Base-by-base conservation (phyloP, 352 stramenopile species). In the Phytophthora boehmeriae region DNA sequence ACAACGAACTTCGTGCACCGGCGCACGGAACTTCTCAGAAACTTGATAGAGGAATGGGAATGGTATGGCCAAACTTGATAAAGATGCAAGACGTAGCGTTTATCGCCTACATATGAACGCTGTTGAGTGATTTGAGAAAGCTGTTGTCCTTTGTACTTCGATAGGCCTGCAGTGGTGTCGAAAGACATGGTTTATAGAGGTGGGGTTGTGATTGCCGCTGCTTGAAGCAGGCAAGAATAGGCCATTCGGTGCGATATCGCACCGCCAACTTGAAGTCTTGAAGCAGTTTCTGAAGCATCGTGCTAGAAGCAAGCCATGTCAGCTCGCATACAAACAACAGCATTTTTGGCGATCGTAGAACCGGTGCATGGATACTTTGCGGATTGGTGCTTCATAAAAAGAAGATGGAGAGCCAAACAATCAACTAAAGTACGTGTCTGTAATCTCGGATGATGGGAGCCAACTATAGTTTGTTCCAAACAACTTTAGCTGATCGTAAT, bases 161-260 rank as follows among this genome's bases (percentile, higher is more conserved):
- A 44, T 56, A 16, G 13, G 39, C 50, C 49, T 45, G 53, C 50
- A 17, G 34, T 17, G 5, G 5, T 13, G 4, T n/a, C 14, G 8
- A 9, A 39, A 22, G 1, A 16, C 2, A 9, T 22, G 25, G 2
- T 23, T 63, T 63, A 10, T 43, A 11, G 4, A 63, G 52, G 45
- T 27, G n/a, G 16, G 6, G 17, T 17, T 36, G 39, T 27, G 25
- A 34, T 48, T 69, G 41, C 35, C 32, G 55, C 30, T 41, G 23
- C 39, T 71, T 71, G 55, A 71, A 66, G 49, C 36, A 55, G n/a
- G 22, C 50, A 71, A 59, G 50, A 45, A 70, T 61, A 55, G 62
- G 47, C n/a, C 60, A 68, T 10, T 32, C n/a, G n/a, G 20, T 48
- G 49, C 62, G 54, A 70, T 70, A 34, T 58, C 13, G 13, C 13